These are phyloP conservation scores for Thalassiosira allenii DNA, from an alignment of 352 stramenopile genomes.

Conservation along the genomic window DNA sequence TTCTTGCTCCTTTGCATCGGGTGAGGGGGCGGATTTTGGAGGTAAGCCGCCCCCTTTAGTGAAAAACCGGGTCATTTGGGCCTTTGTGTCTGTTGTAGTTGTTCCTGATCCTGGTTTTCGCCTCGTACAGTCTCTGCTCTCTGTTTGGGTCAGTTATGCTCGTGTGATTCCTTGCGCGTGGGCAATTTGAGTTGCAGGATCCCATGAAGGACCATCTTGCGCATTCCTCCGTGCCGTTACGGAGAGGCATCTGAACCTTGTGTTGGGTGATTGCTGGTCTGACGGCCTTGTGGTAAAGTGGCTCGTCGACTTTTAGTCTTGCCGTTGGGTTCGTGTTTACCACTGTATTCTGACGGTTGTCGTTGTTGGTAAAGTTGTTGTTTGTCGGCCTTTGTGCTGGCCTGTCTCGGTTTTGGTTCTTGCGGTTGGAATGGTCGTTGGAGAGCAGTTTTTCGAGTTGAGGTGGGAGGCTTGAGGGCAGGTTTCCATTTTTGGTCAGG, in stretches of 20 bases:
- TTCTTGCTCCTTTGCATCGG: background rate
- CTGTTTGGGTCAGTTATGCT: background rate
- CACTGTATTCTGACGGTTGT: background rate
- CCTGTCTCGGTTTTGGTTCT: background rate
- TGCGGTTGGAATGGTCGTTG: too few relatives aligned
- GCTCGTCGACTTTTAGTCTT: background rate
- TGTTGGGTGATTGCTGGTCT: background rate
- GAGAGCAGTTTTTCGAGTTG: too few relatives aligned
- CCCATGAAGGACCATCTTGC: background rate
- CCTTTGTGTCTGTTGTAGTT: conserved; percentile 12
- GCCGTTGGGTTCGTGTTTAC: background rate
- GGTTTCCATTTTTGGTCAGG: too few relatives aligned
- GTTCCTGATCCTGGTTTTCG: background rate
- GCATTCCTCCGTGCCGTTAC: background rate
- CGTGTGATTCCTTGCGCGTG: background rate
- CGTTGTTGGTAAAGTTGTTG: background rate
- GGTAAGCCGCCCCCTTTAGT: background rate
- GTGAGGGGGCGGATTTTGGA: background rate
- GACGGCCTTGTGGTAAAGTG: background rate
- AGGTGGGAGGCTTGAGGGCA: too few relatives aligned
- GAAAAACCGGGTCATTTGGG: conserved; percentile 3
- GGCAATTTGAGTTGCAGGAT: background rate
- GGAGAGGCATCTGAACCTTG: background rate
- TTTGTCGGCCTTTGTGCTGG: background rate
- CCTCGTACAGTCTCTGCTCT: background rate